Evolutionary conservation across 306 rosid genomes (phyloP).

Genomic region (Rosa persica): DNA sequence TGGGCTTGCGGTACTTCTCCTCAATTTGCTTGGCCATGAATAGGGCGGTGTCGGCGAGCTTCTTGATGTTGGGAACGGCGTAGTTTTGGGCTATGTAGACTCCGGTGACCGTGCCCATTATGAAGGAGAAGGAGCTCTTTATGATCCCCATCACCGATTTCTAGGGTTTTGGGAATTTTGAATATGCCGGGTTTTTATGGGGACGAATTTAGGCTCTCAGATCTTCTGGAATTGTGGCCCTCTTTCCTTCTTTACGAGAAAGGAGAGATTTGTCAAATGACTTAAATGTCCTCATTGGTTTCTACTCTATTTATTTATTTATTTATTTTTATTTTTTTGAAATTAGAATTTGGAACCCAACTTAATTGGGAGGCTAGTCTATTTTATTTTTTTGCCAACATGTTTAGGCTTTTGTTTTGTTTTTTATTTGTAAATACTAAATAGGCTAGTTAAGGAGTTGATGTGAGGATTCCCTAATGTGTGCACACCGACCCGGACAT

Average conservation of each 20-base stretch:
- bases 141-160: slow-evolving; percentile 65
- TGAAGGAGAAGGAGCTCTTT: slow-evolving; percentile 67
- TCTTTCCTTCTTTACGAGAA: background rate
- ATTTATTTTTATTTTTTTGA: background rate
- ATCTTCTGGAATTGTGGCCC: background rate
- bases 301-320: background rate
- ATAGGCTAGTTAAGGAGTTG: background rate
- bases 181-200: background rate
- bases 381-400: no score
- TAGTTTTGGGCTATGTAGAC: slow-evolving; percentile 75
- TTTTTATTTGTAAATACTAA: no score
- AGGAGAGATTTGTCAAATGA: background rate
- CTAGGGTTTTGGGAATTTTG: slow-evolving; percentile 15
- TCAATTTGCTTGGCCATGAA: slow-evolving; percentile 47
- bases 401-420: no score
- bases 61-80: slow-evolving; percentile 65
- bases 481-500: no score
- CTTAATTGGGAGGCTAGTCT: no score
- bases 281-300: background rate
- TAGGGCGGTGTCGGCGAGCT: slow-evolving; percentile 44
- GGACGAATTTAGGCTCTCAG: background rate
- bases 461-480: no score
- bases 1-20: slow-evolving; percentile 60
- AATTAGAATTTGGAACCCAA: no score
- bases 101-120: slow-evolving; percentile 57